Evolutionary conservation across 306 rosid genomes (phyloP).

Genomic region (Gastrolobium villosum): DNA sequence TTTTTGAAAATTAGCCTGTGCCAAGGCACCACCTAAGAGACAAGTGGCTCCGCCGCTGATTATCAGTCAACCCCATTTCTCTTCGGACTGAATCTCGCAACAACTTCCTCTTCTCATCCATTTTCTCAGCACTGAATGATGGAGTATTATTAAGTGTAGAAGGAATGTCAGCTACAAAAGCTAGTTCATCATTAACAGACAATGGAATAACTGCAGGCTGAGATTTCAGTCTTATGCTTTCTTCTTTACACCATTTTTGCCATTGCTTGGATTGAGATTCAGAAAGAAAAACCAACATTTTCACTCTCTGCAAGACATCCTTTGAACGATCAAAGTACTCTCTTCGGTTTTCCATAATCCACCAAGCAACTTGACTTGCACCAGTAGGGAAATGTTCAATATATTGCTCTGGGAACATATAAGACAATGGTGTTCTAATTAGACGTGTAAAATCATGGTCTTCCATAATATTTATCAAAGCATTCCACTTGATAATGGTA

Average conservation of each 20-base stretch:
- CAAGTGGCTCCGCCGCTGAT: too few species aligned
- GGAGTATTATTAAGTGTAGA: constrained; percentile 69
- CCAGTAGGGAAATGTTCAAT: constrained; percentile 82
- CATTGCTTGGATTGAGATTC: constrained; percentile 85
- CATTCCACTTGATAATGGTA: neutral
- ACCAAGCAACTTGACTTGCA: constrained; percentile 91
- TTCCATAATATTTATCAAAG: neutral
- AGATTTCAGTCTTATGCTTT: constrained; percentile 66
- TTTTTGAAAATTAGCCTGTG: too few species aligned
- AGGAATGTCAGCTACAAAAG: constrained; percentile 79
- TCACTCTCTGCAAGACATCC: constrained; percentile 72
- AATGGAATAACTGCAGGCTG: constrained; percentile 78
- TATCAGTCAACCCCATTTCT: constrained; percentile 79
- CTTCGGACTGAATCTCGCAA: constrained; percentile 73
- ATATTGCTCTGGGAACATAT: constrained; percentile 68
- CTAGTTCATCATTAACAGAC: constrained; percentile 86
- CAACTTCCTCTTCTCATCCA: constrained; percentile 69
- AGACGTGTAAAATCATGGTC: neutral
- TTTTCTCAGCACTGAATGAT: constrained; percentile 61
- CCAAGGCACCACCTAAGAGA: too few species aligned
- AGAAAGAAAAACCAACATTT: constrained; percentile 74
- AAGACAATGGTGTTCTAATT: neutral
- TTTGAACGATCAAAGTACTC: constrained; percentile 91
- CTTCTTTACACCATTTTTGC: constrained; percentile 87
- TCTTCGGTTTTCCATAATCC: constrained; percentile 94